Conservation (phyloP, 2,329 filamentous ascomycete species). For the Nemania diffusa region DNA sequence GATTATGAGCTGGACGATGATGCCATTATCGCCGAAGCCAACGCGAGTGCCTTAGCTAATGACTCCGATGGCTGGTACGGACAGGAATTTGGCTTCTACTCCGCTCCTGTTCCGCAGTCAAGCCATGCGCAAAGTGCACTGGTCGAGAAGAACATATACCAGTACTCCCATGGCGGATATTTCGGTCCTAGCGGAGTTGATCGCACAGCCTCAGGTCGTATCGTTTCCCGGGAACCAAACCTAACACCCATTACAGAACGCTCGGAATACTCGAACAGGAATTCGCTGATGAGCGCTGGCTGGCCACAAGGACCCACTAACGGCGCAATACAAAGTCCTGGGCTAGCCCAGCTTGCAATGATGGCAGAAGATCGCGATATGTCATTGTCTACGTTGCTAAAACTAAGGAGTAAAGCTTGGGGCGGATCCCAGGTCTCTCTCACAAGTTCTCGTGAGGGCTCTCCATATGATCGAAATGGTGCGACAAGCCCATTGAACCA, state of each 20-base stretch:
- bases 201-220: constrained; percentile 77
- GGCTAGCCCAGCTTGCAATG: constrained; percentile 80
- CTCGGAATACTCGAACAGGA: constrained; percentile 94
- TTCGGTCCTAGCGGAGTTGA: constrained; percentile 81
- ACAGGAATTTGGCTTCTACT: constrained; percentile 96
- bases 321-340: constrained; percentile 71
- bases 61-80: constrained; percentile 96
- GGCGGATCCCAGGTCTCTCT: constrained; percentile 82
- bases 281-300: constrained; percentile 82
- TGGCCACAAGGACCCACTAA: constrained; percentile 64
- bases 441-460: constrained; percentile 62
- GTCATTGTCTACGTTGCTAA: constrained; percentile 77
- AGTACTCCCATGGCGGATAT: constrained; percentile 85
- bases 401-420: constrained; percentile 79
- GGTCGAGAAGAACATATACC: constrained; percentile 56
- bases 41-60: constrained; percentile 90
- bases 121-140: constrained; percentile 42
- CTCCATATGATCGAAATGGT: constrained; percentile 55
- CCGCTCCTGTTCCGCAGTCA: constrained; percentile 60
- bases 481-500: constrained; percentile 57
- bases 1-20: constrained; percentile 83
- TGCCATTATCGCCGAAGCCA: constrained; percentile 92
- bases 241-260: constrained; percentile 96
- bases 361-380: constrained; percentile 75
- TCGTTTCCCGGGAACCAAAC: constrained; percentile 85